phyloP scores from a whole-genome alignment of 2,329 filamentous ascomycete genomes.

The Beauveria medogensis region DNA sequence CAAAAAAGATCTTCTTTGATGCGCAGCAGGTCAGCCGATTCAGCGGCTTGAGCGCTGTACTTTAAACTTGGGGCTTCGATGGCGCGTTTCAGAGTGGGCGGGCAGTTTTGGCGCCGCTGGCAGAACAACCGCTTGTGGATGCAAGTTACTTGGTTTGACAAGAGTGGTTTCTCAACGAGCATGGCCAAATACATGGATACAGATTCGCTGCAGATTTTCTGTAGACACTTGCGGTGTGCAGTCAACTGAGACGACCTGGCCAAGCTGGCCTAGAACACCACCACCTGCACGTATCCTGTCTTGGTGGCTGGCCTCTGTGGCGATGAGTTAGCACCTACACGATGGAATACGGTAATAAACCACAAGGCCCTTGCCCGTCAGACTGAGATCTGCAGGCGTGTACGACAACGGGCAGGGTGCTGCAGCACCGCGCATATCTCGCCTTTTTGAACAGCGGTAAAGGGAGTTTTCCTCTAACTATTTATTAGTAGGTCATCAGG shows the following conservation, averaged over 20 bases:
- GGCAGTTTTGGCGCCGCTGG: background rate
- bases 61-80: too few species aligned
- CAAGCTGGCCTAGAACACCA: background rate
- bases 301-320: too few species aligned
- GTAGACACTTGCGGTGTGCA: conserved; percentile 1
- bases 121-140: background rate
- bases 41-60: too few species aligned
- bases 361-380: background rate
- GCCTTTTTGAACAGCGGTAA: background rate
- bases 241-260: background rate
- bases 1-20: background rate
- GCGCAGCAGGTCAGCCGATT: too few species aligned
- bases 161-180: too few species aligned
- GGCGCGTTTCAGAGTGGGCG: background rate
- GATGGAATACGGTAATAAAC: background rate
- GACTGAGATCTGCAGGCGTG: background rate
- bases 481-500: background rate
- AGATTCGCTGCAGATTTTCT: background rate
- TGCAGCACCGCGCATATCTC: background rate
- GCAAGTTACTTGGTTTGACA: too few species aligned
- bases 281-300: background rate
- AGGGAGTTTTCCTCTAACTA: background rate
- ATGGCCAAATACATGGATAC: too few species aligned
- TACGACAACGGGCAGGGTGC: background rate
- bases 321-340: background rate